These are phyloP conservation scores for Diophrys sp. DNA, from an alignment of 73 alveolate species.

Conservation along the genomic window DNA sequence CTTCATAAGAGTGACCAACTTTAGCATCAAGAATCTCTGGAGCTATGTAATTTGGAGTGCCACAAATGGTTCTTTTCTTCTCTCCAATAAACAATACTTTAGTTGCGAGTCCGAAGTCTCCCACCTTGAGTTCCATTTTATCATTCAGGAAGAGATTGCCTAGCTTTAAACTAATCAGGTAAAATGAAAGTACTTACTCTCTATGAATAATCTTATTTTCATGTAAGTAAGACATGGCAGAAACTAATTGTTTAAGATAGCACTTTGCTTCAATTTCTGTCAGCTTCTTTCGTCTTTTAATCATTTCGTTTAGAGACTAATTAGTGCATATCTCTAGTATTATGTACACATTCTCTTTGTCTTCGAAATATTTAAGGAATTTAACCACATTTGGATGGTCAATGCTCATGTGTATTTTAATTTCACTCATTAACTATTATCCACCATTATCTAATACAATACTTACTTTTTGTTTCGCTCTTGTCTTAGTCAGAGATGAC, in stretches of 20 bases:
- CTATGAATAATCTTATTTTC: slow-evolving; percentile 76
- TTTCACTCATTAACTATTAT: slow-evolving; percentile 52
- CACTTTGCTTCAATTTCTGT: slow-evolving; percentile 86
- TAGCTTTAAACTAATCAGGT: slow-evolving; percentile 53
- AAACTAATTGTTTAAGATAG: slow-evolving; percentile 66
- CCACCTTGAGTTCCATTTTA: slow-evolving; percentile 81
- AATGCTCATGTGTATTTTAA: slow-evolving; percentile 73
- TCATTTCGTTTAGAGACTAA: slow-evolving; percentile 76
- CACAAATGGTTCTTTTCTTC: slow-evolving; percentile 86
- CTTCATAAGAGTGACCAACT: slow-evolving; percentile 87
- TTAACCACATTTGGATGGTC: slow-evolving; percentile 79
- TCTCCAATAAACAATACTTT: slow-evolving; percentile 85
- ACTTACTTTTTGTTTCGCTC: slow-evolving; percentile 82
- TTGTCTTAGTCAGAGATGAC: slow-evolving; percentile 82
- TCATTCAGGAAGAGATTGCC: slow-evolving; percentile 86
- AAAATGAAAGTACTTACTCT: slow-evolving; percentile 37
- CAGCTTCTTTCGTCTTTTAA: slow-evolving; percentile 77
- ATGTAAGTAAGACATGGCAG: slow-evolving; percentile 76
- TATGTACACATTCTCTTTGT: slow-evolving; percentile 64
- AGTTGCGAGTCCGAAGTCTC: slow-evolving; percentile 92
- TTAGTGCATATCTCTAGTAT: slow-evolving; percentile 80
- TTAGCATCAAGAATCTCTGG: slow-evolving; percentile 77
- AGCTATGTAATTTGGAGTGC: slow-evolving; percentile 92
- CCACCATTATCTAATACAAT: neutral
- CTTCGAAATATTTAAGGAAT: slow-evolving; percentile 68